A percentile compares a stretch with the other conserved stretches of the same genome.
phyloP scores from a whole-genome alignment of 2,329 filamentous ascomycete genomes.

The Colletotrichum sp. region DNA sequence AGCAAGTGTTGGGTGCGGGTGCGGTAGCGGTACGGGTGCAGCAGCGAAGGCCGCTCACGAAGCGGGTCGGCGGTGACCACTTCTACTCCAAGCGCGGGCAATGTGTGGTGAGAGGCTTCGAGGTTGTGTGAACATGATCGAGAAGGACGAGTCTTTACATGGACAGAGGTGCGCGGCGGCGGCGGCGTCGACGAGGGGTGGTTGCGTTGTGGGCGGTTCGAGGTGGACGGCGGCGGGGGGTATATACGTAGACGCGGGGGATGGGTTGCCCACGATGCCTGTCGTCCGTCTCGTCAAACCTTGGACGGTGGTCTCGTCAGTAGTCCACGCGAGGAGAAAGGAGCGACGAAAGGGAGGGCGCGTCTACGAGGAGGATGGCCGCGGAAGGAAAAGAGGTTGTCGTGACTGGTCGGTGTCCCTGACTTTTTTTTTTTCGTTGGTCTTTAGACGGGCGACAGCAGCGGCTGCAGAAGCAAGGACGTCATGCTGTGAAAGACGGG shows the following conservation, averaged over 20 bases:
- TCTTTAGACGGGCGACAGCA: not conserved
- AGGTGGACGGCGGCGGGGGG: not conserved
- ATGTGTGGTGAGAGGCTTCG: conserved; percentile 37
- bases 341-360: not conserved
- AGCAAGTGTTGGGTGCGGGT: not conserved
- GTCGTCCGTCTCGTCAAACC: not conserved
- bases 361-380: not conserved
- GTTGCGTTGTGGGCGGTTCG: not conserved
- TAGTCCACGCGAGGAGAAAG: not conserved
- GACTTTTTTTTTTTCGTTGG: not conserved
- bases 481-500: not conserved
- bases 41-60: conserved; percentile 15
- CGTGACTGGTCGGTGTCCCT: not conserved
- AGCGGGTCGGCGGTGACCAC: conserved; percentile 30
- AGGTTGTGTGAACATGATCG: conserved; percentile 48
- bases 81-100: conserved; percentile 40
- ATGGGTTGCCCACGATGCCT: not conserved
- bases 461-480: not conserved
- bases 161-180: conserved; percentile 6
- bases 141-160: conserved; percentile 34
- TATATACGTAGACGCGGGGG: not conserved
- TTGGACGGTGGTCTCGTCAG: not conserved
- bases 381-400: not conserved
- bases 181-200: not conserved
- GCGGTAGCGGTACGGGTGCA: not conserved